Base-by-base conservation (phyloP, 495 filamentous ascomycete species). In the Glonium stellatum region DNA sequence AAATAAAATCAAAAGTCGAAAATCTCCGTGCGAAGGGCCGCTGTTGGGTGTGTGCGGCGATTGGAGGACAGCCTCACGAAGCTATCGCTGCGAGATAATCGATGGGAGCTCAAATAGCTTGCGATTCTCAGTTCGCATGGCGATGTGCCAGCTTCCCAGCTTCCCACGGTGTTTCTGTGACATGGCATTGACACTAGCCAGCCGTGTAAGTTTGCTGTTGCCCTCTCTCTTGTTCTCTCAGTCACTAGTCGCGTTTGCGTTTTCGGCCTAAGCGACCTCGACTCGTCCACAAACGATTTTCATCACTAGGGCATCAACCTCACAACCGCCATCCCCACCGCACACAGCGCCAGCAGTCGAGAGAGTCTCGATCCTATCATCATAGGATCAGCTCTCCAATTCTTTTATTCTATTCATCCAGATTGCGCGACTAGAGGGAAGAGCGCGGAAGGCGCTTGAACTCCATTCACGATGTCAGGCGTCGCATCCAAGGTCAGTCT, bases 401-500 rank as follows among this genome's bases (percentile, higher is more conserved):
- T 9, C 25, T 48, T 25, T 36, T 51, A 36, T 39, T 13, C 11
- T 39, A 12, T 41, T 19, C 58, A 51, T 19, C 34, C 61, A 65
- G 58, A 62, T 62, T 68, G 65, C 55, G 65, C 62, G 59, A 50
- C 61, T 68, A 68, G 62, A 59, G 53, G 65, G 65, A 48, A 51
- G 39, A 68, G 65, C 65, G 70, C 70, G 64, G 61, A 69, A 69
- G 66, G 68, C 70, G 70, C 68, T 69, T 66, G 51, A 68, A 61
- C 51, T 60, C 60, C 53, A 46, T 36, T 62, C 58, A 71, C 25
- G 19, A 73, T 72, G 71, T 62, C 68, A 49, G 51, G 62, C 65
- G 71, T 75, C 64, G 73, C 71, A 48, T 73, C 70, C 61, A 76
- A 76, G 67, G 73, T 76, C 46, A 48, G 70, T 58, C 9, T 53